These are phyloP conservation scores for Henningerozyma blattae DNA, from an alignment of 805 yeast species.

Conservation along the genomic window DNA sequence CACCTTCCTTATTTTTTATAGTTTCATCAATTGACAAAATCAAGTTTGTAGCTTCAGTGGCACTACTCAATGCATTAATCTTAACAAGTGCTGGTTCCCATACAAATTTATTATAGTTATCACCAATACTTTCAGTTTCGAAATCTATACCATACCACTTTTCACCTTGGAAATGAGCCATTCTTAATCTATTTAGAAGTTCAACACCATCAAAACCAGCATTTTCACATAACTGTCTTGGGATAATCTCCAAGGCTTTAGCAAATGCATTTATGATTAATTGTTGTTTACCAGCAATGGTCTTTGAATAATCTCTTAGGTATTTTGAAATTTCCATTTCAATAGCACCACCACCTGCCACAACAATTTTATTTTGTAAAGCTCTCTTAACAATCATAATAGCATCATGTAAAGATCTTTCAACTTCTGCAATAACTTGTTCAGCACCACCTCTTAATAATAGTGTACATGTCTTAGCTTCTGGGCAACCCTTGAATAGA, in stretches of 20 bases:
- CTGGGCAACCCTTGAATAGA: conserved; percentile 83
- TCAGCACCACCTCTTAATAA: conserved; percentile 96
- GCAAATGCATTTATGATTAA: conserved; percentile 87
- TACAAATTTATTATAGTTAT: conserved; percentile 75
- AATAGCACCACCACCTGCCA: conserved; percentile 98
- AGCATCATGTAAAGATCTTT: conserved; percentile 94
- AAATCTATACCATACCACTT: conserved; percentile 89
- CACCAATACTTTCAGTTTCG: conserved; percentile 66
- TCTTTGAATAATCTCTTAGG: conserved; percentile 74
- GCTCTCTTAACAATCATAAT: conserved; percentile 97
- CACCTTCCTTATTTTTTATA: conserved; percentile 57
- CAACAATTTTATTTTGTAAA: conserved; percentile 71
- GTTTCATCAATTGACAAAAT: conserved; percentile 96
- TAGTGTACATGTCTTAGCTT: conserved; percentile 87
- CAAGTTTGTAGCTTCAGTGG: conserved; percentile 92
- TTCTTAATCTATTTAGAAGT: conserved; percentile 75
- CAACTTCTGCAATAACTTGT: conserved; percentile 96
- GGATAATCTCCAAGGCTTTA: conserved; percentile 87
- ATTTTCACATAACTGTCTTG: conserved; percentile 94
- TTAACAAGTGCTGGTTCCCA: conserved; percentile 98
- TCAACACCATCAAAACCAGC: conserved; percentile 99
- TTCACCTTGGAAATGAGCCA: conserved; percentile 91
- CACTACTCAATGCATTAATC: conserved; percentile 85
- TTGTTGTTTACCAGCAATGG: conserved; percentile 94
- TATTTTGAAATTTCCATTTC: conserved; percentile 93